These are phyloP conservation scores for Sordariomycetes sp. DNA, from an alignment of 2,329 filamentous ascomycete genomes.

Conservation along the genomic window DNA sequence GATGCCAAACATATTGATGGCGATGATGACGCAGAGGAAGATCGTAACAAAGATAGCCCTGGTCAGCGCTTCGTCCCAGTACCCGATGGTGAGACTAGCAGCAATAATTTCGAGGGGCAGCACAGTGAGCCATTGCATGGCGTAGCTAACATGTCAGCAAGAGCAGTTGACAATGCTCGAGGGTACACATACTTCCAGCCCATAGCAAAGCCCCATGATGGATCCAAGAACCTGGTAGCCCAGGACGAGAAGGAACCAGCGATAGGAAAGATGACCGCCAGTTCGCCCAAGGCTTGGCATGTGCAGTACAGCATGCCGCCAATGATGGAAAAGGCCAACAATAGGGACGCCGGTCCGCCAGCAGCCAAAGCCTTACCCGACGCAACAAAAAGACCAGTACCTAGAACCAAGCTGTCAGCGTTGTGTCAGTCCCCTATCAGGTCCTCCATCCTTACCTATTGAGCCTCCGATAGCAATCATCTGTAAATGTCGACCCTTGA, in stretches of 20 bases:
- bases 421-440: too few species aligned
- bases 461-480: conserved; percentile 97
- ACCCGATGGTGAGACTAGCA: conserved; percentile 74
- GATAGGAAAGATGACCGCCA: conserved; percentile 84
- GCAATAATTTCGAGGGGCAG: conserved; percentile 82
- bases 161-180: not conserved
- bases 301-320: conserved; percentile 87
- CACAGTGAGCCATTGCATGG: conserved; percentile 77
- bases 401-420: conserved; percentile 23
- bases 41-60: conserved; percentile 74
- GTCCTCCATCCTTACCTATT: conserved; percentile 68
- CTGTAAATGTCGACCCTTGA: conserved; percentile 82
- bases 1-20: conserved; percentile 82
- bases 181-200: conserved; percentile 67
- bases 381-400: conserved; percentile 79
- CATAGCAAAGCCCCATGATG: conserved; percentile 92
- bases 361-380: conserved; percentile 61
- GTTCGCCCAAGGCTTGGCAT: conserved; percentile 82
- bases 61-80: conserved; percentile 59
- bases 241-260: conserved; percentile 89
- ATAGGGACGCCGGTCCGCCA: conserved; percentile 69
- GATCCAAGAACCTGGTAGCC: conserved; percentile 85
- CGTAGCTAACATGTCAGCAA: conserved; percentile 47
- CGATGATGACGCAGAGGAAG: conserved; percentile 67
- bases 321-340: conserved; percentile 71